Conservation (phyloP, 306 rosid genomes). For the Inga oerstediana region DNA sequence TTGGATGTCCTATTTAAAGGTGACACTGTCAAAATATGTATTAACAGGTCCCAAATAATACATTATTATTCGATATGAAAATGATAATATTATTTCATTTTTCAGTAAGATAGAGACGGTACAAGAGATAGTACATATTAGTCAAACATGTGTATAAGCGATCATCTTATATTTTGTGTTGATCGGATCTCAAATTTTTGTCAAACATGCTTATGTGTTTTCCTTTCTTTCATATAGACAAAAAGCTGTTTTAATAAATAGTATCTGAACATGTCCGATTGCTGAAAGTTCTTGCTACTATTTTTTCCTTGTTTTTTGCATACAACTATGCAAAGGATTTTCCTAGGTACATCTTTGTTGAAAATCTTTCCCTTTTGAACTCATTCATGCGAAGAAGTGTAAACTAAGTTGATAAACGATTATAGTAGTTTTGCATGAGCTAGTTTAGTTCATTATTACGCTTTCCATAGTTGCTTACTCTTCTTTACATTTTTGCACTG, state of each 20-base stretch:
- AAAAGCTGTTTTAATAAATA: neutral
- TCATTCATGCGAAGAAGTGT: neutral
- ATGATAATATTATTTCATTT: neutral
- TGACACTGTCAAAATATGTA: neutral
- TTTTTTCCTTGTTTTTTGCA: neutral
- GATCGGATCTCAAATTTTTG: neutral
- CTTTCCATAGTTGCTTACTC: neutral
- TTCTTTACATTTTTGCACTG: constrained; percentile 10
- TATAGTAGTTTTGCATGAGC: constrained; percentile 10
- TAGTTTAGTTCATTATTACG: constrained; percentile 16
- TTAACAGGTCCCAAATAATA: neutral
- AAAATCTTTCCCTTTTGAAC: neutral
- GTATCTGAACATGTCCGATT: neutral
- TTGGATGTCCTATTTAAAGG: neutral
- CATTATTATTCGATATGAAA: neutral
- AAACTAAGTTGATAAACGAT: neutral
- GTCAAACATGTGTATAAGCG: neutral
- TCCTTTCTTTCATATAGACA: neutral
- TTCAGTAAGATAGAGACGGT: neutral
- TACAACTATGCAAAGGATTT: neutral
- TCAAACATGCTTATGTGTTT: neutral
- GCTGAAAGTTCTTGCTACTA: neutral
- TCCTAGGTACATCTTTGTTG: constrained; percentile 3
- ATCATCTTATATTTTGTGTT: neutral
- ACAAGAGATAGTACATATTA: neutral